Percentiles rank a stretch among this genome's conserved stretches.
These are phyloP conservation scores for Xylaria longipes DNA, from an alignment of 495 filamentous ascomycete genomes.

Conservation along the genomic window DNA sequence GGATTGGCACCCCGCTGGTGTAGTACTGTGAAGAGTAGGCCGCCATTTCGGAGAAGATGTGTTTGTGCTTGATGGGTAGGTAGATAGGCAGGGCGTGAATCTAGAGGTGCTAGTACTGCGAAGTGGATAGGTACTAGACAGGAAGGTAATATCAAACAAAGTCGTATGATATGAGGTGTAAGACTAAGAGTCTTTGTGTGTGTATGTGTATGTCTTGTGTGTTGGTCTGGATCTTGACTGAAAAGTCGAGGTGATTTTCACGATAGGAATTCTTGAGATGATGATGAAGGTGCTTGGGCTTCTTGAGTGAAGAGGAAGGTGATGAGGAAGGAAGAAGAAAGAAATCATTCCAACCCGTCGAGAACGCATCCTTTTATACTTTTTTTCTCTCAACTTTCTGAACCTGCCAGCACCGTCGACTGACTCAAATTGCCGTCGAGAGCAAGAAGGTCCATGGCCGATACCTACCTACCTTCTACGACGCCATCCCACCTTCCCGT, in stretches of 20 bases:
- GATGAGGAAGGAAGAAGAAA: conserved; percentile 65
- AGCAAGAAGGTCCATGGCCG: background rate
- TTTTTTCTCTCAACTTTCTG: conserved; percentile 37
- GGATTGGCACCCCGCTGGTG: conserved; percentile 26
- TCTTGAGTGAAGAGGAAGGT: conserved; percentile 45
- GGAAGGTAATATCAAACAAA: conserved; percentile 11
- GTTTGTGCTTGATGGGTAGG: conserved; percentile 15
- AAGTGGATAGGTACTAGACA: conserved; percentile 29
- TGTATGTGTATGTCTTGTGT: conserved; percentile 32
- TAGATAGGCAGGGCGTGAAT: conserved; percentile 15
- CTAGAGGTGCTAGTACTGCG: conserved; percentile 18
- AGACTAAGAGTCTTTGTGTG: conserved; percentile 33
- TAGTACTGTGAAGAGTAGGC: conserved; percentile 31
- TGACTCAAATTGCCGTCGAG: conserved; percentile 9
- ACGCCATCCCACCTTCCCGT: background rate
- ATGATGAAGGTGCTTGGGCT: conserved; percentile 30
- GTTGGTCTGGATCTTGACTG: conserved; percentile 12
- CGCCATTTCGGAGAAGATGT: conserved; percentile 24
- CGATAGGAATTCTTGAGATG: conserved; percentile 21
- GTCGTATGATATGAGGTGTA: conserved; percentile 24
- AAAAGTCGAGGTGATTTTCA: conserved; percentile 18
- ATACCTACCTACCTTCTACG: conserved; percentile 15
- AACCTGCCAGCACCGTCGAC: conserved; percentile 4
- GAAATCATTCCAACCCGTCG: conserved; percentile 45
- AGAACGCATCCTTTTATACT: conserved; percentile 68